phyloP scores from a whole-genome alignment of 331 rosid genomes.

The Cydonia oblonga region DNA sequence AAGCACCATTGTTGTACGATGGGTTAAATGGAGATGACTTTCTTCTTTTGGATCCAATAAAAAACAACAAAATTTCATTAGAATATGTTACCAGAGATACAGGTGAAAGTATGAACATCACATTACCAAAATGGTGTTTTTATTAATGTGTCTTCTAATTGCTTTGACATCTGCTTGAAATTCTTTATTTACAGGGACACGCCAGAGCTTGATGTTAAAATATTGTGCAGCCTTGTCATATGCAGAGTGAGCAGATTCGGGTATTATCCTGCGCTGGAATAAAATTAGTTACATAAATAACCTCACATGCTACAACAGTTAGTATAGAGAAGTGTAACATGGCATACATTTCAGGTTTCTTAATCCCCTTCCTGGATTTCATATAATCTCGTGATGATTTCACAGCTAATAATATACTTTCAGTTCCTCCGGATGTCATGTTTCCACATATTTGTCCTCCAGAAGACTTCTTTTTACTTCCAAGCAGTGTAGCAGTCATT shows the following conservation, averaged over 20 bases:
- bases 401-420: slow-evolving; percentile 84
- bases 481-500: slow-evolving; percentile 87
- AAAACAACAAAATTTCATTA: background rate
- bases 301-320: slow-evolving; percentile 12
- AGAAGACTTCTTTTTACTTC: slow-evolving; percentile 60
- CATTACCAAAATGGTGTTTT: slow-evolving; percentile 62
- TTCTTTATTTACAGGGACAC: slow-evolving; percentile 62
- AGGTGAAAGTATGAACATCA: too few species aligned
- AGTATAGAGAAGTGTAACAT: background rate
- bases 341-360: slow-evolving; percentile 77
- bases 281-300: slow-evolving; percentile 10
- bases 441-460: slow-evolving; percentile 91
- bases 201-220: slow-evolving; percentile 89
- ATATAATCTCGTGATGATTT: slow-evolving; percentile 91
- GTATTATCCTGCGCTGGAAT: slow-evolving; percentile 58
- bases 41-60: background rate
- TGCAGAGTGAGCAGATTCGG: slow-evolving; percentile 94
- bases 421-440: slow-evolving; percentile 99
- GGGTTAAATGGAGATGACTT: background rate
- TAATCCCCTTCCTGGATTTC: slow-evolving; percentile 72
- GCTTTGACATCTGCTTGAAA: slow-evolving; percentile 78
- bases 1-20: slow-evolving; percentile 11
- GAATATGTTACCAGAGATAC: slow-evolving; percentile 29
- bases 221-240: slow-evolving; percentile 98
- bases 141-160: slow-evolving; percentile 50